Percentiles rank a stretch among this genome's conserved stretches.
Evolutionary conservation across 1,139 yeast genomes (phyloP).

Genomic region (Geotrichum cucujoidarum): DNA sequence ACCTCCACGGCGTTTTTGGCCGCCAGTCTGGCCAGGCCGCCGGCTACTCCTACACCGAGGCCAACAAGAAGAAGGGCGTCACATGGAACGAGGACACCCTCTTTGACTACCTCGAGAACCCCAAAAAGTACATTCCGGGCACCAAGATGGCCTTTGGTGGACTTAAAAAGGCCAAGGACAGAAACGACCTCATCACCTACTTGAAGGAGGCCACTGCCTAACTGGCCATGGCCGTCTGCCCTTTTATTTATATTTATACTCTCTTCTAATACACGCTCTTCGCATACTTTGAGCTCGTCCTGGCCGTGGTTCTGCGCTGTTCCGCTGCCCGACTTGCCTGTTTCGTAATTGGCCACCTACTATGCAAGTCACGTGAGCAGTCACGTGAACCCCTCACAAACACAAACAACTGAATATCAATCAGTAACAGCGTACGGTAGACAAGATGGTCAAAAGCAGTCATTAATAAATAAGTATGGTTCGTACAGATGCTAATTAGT

Average conservation of each 20-base stretch:
- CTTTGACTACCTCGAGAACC: slow-evolving; percentile 96
- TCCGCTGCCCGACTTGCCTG: too few relatives aligned
- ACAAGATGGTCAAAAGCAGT: too few relatives aligned
- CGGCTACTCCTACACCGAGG: slow-evolving; percentile 95
- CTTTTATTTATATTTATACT: too few relatives aligned
- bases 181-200: slow-evolving; percentile 94
- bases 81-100: slow-evolving; percentile 81
- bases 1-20: slow-evolving; percentile 90
- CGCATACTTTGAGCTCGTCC: too few relatives aligned
- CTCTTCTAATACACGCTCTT: too few relatives aligned
- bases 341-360: too few relatives aligned
- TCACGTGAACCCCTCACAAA: too few relatives aligned
- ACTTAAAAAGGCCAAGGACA: slow-evolving; percentile 97
- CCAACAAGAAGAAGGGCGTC: slow-evolving; percentile 95
- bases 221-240: too few relatives aligned
- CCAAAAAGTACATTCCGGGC: slow-evolving; percentile 99
- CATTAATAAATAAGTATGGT: not conserved
- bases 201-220: slow-evolving; percentile 63
- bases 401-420: too few relatives aligned
- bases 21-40: slow-evolving; percentile 88
- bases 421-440: too few relatives aligned
- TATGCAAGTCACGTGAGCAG: too few relatives aligned
- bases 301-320: too few relatives aligned
- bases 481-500: slow-evolving; percentile 1
- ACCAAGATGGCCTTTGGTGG: slow-evolving; percentile 99